Conservation (phyloP, 129 eudicot species). For the Flaveria sonorensis region DNA sequence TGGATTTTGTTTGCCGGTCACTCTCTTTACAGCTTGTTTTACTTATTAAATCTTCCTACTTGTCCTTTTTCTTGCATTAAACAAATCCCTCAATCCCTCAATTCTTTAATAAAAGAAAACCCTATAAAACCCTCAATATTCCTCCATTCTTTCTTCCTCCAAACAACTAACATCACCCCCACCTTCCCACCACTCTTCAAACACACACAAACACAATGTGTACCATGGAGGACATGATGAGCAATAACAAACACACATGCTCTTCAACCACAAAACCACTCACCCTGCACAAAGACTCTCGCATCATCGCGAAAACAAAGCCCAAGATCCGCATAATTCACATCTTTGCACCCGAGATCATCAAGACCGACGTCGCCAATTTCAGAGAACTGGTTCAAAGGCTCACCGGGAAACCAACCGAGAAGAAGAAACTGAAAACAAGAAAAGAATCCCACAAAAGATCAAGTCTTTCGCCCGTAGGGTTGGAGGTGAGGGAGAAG, state of each 20-base stretch:
- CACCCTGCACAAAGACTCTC: slow-evolving; percentile 67
- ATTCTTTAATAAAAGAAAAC: slow-evolving; percentile 27
- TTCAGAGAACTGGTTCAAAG: slow-evolving; percentile 86
- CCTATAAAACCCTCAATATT: slow-evolving; percentile 38
- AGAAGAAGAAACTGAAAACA: slow-evolving; percentile 38
- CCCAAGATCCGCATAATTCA: slow-evolving; percentile 94
- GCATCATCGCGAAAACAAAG: slow-evolving; percentile 60
- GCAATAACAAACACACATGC: slow-evolving; percentile 56
- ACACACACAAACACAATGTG: slow-evolving; percentile 35
- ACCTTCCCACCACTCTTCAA: slow-evolving; percentile 33
- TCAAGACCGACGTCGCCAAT: slow-evolving; percentile 81
- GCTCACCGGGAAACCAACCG: slow-evolving; percentile 81
- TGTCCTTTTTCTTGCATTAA: slow-evolving; percentile 38
- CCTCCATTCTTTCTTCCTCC: slow-evolving; percentile 42
- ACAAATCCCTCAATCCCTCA: slow-evolving; percentile 10
- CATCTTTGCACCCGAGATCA: slow-evolving; percentile 91
- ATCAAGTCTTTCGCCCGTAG: slow-evolving; percentile 36
- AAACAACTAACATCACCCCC: slow-evolving; percentile 34
- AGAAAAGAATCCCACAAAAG: slow-evolving; percentile 35
- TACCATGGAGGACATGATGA: slow-evolving; percentile 55
- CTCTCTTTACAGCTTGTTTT: slow-evolving; percentile 54
- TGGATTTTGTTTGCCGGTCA: slow-evolving; percentile 50
- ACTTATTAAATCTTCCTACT: slow-evolving; percentile 35
- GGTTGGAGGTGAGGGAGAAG: slow-evolving; percentile 48
- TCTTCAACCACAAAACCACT: slow-evolving; percentile 39